Percentiles rank a stretch among this genome's conserved stretches.
Conservation (phyloP, 192 early-diverging fungal species). For the Entomortierella chlamydospora region DNA sequence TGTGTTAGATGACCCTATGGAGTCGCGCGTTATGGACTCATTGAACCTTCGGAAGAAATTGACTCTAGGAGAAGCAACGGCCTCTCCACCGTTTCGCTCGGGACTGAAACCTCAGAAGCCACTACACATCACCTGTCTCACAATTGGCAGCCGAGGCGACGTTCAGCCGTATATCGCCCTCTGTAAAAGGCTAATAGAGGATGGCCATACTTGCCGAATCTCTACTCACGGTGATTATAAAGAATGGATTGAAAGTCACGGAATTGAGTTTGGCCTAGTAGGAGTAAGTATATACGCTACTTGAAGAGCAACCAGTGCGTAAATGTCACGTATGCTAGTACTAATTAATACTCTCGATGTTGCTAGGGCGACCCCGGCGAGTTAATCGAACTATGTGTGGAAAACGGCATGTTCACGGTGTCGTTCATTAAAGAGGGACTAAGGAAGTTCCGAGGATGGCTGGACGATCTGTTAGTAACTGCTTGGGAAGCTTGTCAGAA, state of each 20-base stretch:
- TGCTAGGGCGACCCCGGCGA: slow-evolving; percentile 46
- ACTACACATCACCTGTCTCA: slow-evolving; percentile 74
- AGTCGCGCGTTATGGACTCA: slow-evolving; percentile 27
- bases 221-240: slow-evolving; percentile 76
- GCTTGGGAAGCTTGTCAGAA: slow-evolving; percentile 71
- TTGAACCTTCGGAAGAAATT: slow-evolving; percentile 28
- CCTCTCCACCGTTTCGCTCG: slow-evolving; percentile 22
- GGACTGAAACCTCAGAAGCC: slow-evolving; percentile 53
- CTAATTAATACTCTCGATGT: not conserved
- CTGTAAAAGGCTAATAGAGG: slow-evolving; percentile 69
- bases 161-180: slow-evolving; percentile 80
- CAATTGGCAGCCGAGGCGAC: slow-evolving; percentile 81
- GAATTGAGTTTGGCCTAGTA: slow-evolving; percentile 75
- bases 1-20: slow-evolving; percentile 49
- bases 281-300: slow-evolving; percentile 62
- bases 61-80: slow-evolving; percentile 16
- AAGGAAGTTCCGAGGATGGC: slow-evolving; percentile 69
- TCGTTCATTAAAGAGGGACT: slow-evolving; percentile 69
- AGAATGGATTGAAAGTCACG: slow-evolving; percentile 71
- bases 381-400: slow-evolving; percentile 67
- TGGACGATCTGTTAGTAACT: slow-evolving; percentile 69
- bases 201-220: slow-evolving; percentile 74
- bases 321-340: too few relatives aligned
- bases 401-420: slow-evolving; percentile 75
- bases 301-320: too few relatives aligned